Evolutionary conservation across 106 monocot genomes (phyloP).

Genomic region (Dendrobium officinale): DNA sequence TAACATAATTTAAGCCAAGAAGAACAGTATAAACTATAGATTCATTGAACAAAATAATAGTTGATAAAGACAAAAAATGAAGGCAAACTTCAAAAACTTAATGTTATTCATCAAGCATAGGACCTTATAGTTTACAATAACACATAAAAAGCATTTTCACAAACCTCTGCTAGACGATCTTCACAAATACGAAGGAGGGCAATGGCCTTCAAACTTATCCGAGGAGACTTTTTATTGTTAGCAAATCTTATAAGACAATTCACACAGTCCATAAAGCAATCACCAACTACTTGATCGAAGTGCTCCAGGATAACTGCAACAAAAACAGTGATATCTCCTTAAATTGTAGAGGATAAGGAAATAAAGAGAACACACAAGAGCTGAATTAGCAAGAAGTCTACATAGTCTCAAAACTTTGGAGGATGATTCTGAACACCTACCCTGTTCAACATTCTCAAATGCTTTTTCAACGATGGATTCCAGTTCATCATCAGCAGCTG

Average conservation of each 20-base stretch:
- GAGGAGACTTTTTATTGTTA: slow-evolving; percentile 77
- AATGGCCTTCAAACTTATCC: slow-evolving; percentile 97
- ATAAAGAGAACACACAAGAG: background rate
- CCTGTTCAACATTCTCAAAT: slow-evolving; percentile 99
- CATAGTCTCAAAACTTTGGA: background rate
- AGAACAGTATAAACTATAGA: background rate
- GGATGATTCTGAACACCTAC: slow-evolving; percentile 14
- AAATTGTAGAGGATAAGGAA: slow-evolving; percentile 6
- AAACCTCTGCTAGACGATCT: slow-evolving; percentile 97
- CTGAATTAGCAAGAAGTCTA: background rate
- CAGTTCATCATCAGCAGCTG: slow-evolving; percentile 81
- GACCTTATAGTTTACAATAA: background rate
- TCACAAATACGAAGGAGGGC: slow-evolving; percentile 96
- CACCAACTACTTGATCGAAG: slow-evolving; percentile 97
- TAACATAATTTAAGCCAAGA: background rate
- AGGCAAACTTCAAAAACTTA: background rate
- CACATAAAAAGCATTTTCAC: background rate
- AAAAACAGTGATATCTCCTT: slow-evolving; percentile 13
- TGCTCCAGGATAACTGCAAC: slow-evolving; percentile 94
- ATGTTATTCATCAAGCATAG: background rate
- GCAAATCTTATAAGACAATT: slow-evolving; percentile 97
- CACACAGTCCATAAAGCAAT: slow-evolving; percentile 99
- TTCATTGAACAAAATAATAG: background rate
- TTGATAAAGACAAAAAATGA: background rate
- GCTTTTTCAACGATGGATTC: slow-evolving; percentile 91